Percentiles rank a stretch among this genome's conserved stretches.
phyloP scores from a whole-genome alignment of 805 yeast genomes.

The Yarrowia porcina region DNA sequence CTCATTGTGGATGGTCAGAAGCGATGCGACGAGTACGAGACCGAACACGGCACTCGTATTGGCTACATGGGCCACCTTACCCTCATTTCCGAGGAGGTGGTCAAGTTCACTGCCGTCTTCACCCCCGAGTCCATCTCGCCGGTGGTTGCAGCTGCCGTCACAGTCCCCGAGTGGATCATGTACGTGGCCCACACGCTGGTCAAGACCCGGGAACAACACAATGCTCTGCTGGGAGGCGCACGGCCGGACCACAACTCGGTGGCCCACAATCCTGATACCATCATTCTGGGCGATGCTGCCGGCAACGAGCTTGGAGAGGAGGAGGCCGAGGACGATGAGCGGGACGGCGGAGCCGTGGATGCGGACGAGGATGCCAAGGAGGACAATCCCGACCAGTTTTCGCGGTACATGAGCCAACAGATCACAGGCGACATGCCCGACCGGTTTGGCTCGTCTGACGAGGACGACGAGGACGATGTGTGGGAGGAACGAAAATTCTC shows the following conservation, averaged over 20 bases:
- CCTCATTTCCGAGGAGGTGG: slow-evolving; percentile 91
- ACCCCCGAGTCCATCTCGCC: slow-evolving; percentile 54
- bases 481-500: slow-evolving; percentile 27
- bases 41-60: slow-evolving; percentile 58
- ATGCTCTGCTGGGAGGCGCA: slow-evolving; percentile 86
- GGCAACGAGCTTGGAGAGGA: slow-evolving; percentile 32
- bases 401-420: slow-evolving; percentile 26
- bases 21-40: slow-evolving; percentile 58
- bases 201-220: slow-evolving; percentile 84
- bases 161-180: slow-evolving; percentile 64
- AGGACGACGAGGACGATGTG: slow-evolving; percentile 29
- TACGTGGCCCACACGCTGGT: slow-evolving; percentile 80
- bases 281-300: slow-evolving; percentile 37
- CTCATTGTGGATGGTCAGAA: slow-evolving; percentile 61
- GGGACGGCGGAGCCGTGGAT: slow-evolving; percentile 31
- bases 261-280: slow-evolving; percentile 36
- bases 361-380: slow-evolving; percentile 35
- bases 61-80: slow-evolving; percentile 98
- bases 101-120: slow-evolving; percentile 68
- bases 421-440: slow-evolving; percentile 22
- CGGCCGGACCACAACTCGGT: slow-evolving; percentile 46
- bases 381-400: slow-evolving; percentile 32
- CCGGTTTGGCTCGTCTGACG: slow-evolving; percentile 26
- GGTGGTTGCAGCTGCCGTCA: slow-evolving; percentile 48
- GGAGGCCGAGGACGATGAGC: slow-evolving; percentile 30